These are phyloP conservation scores for Hortiboletus campestris DNA, from an alignment of 768 basidiomycete genomes.

Conservation along the genomic window DNA sequence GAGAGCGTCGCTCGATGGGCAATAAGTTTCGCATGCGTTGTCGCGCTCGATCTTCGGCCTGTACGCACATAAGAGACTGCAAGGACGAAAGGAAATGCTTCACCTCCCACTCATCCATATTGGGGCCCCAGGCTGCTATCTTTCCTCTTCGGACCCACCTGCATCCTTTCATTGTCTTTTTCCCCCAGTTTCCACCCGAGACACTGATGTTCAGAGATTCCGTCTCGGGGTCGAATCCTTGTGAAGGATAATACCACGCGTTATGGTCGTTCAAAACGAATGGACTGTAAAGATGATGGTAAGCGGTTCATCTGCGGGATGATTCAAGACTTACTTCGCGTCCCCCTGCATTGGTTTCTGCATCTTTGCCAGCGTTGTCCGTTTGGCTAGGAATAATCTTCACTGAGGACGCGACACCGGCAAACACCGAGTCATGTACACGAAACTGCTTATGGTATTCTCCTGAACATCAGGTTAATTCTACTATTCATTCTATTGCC, in stretches of 20 bases:
- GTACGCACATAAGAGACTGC: constrained; percentile 12
- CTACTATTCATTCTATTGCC: background rate
- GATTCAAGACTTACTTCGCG: constrained; percentile 23
- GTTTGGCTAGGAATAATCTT: too few species aligned
- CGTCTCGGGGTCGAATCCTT: constrained; percentile 66
- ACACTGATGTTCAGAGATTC: constrained; percentile 49
- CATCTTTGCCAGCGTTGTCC: constrained; percentile 14
- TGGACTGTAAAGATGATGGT: constrained; percentile 23
- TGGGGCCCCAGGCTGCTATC: constrained; percentile 80
- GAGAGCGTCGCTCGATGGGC: constrained; percentile 58
- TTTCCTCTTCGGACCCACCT: constrained; percentile 84
- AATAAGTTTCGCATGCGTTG: constrained; percentile 73
- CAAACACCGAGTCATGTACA: constrained; percentile 19
- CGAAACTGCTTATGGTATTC: background rate
- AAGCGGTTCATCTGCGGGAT: constrained; percentile 3
- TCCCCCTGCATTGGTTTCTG: constrained; percentile 34
- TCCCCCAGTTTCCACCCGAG: constrained; percentile 79
- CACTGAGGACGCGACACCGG: constrained; percentile 13
- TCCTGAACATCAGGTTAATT: background rate
- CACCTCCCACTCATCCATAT: constrained; percentile 86
- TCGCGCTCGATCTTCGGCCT: constrained; percentile 82
- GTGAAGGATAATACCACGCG: constrained; percentile 83
- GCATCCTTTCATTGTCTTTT: constrained; percentile 70
- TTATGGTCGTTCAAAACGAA: constrained; percentile 68
- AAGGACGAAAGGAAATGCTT: constrained; percentile 2